phyloP scores from a whole-genome alignment of 352 stramenopile genomes.

The Peronosclerospora sorghi region DNA sequence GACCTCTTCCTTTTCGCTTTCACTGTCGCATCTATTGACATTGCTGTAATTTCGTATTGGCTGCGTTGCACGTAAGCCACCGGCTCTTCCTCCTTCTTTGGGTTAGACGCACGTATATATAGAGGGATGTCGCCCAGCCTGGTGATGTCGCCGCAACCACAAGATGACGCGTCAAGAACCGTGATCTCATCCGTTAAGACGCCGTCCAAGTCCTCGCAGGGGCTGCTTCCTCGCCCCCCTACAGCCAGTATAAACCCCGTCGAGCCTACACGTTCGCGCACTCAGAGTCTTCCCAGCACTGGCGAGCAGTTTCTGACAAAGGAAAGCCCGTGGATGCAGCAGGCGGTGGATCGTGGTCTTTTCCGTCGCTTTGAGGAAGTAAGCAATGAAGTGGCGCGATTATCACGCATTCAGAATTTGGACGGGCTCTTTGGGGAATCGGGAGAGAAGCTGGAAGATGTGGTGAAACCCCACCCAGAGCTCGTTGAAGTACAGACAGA shows the following conservation, averaged over 20 bases:
- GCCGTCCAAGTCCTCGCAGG: constrained; percentile 4
- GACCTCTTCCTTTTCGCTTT: no score
- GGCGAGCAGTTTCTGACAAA: constrained; percentile 2
- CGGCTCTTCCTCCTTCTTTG: no score
- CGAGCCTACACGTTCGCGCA: constrained; percentile 10
- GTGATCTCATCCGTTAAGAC: constrained; percentile 2
- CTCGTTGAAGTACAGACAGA: constrained; percentile 30
- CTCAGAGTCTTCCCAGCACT: constrained; percentile 18
- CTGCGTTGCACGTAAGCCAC: no score
- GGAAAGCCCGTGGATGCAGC: constrained; percentile 13
- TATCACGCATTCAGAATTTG: constrained; percentile 29
- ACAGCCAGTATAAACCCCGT: constrained; percentile 11
- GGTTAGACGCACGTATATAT: no score
- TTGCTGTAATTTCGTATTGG: no score
- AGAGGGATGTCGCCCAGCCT: no score
- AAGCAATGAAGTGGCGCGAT: constrained; percentile 29
- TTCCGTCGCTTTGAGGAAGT: constrained; percentile 52
- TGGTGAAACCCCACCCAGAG: constrained; percentile 18
- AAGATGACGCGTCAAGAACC: no score
- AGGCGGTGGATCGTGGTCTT: constrained; percentile 40
- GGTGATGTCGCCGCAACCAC: no score
- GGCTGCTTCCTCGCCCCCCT: constrained; percentile 3
- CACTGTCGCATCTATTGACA: no score
- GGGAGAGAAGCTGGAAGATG: constrained; percentile 2
- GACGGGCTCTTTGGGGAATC: constrained; percentile 7